Conservation (phyloP, 208 protist genomes). For the Crithidia sp. region DNA sequence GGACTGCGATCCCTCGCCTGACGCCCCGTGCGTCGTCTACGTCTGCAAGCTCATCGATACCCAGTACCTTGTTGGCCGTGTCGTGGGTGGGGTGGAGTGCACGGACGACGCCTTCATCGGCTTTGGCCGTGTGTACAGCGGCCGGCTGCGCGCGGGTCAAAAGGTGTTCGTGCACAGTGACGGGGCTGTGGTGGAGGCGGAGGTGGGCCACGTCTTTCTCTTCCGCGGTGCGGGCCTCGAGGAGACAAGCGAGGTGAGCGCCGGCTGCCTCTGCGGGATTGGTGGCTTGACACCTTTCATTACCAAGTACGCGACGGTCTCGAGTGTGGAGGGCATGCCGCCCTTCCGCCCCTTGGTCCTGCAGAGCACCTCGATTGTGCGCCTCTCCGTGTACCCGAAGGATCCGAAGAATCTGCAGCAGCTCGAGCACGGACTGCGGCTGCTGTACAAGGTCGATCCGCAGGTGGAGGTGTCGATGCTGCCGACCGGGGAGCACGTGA, state of each 20-base stretch:
- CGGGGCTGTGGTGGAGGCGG: constrained; percentile 49
- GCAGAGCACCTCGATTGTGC: constrained; percentile 95
- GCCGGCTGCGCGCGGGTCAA: constrained; percentile 91
- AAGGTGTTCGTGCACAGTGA: constrained; percentile 89
- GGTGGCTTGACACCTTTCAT: constrained; percentile 92
- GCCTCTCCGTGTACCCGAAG: constrained; percentile 94
- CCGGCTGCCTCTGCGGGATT: constrained; percentile 93
- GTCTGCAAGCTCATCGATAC: constrained; percentile 89
- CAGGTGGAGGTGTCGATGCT: constrained; percentile 93
- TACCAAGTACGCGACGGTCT: constrained; percentile 96
- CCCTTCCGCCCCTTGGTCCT: constrained; percentile 87
- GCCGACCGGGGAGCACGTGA: constrained; percentile 96
- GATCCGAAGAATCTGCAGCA: constrained; percentile 74
- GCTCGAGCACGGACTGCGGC: constrained; percentile 85
- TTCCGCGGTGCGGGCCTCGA: constrained; percentile 96
- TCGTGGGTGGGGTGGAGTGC: constrained; percentile 48
- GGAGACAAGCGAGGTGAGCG: constrained; percentile 73
- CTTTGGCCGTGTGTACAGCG: constrained; percentile 96
- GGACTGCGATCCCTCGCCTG: constrained; percentile 54
- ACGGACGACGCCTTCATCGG: constrained; percentile 93
- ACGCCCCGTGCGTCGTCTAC: constrained; percentile 84
- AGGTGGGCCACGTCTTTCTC: constrained; percentile 78
- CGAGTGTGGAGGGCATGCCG: constrained; percentile 63
- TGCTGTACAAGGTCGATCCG: constrained; percentile 97
- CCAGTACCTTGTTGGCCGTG: constrained; percentile 78